Percentiles rank a stretch among this genome's conserved stretches.
These are phyloP conservation scores for Cercospora citrullina DNA, from an alignment of 2,329 filamentous ascomycete species.

Conservation along the genomic window DNA sequence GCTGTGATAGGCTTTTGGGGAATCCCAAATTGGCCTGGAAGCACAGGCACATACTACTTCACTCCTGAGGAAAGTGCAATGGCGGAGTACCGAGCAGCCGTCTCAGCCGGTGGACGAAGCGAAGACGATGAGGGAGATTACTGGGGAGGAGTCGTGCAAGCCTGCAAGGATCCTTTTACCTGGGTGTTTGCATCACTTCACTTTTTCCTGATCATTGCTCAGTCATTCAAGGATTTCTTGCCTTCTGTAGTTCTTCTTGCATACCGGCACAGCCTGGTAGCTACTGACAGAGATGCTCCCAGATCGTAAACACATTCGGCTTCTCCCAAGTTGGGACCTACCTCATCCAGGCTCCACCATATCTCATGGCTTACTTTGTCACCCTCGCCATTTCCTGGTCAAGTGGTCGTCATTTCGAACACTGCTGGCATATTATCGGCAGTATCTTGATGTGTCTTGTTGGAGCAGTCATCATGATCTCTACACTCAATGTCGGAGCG, in stretches of 20 bases:
- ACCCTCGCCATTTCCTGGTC: constrained; percentile 8
- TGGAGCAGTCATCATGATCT: constrained; percentile 16
- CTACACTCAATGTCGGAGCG: constrained; percentile 15
- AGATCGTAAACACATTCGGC: constrained; percentile 14
- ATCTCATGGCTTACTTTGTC: constrained; percentile 11
- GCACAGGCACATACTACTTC: constrained; percentile 9
- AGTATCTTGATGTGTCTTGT: constrained; percentile 11
- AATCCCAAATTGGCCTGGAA: constrained; percentile 13
- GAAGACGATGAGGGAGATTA: constrained; percentile 43
- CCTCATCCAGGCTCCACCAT: constrained; percentile 14
- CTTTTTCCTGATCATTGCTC: constrained; percentile 36
- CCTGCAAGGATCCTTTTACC: constrained; percentile 22
- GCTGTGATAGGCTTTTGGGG: constrained; percentile 8
- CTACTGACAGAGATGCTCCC: background rate
- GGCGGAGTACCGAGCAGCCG: constrained; percentile 20
- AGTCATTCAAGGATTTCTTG: constrained; percentile 24
- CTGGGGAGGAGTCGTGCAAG: constrained; percentile 20
- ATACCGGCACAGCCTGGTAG: background rate
- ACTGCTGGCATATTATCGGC: constrained; percentile 14
- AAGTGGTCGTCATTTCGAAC: constrained; percentile 10
- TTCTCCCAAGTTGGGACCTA: constrained; percentile 15
- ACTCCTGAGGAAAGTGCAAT: constrained; percentile 14
- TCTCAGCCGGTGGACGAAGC: constrained; percentile 50
- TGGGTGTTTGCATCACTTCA: constrained; percentile 42
- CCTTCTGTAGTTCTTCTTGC: constrained; percentile 8